Evolutionary conservation across 306 rosid species (phyloP), one percentile per base, ranked within the genome.

Genomic region (Prunus kanzakura): DNA sequence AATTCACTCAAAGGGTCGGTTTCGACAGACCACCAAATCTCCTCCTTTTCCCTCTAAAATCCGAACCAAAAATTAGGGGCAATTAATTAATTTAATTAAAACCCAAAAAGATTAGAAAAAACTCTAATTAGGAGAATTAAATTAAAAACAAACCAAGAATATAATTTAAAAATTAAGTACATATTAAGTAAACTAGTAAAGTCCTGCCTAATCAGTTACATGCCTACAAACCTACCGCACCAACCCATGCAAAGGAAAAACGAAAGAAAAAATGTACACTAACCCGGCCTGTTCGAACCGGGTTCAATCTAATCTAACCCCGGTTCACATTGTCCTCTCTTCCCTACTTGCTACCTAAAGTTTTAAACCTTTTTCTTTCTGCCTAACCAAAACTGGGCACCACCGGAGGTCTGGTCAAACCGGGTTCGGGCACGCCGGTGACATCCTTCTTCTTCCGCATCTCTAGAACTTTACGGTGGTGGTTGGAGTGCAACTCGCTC

Each of bases 391-490:
- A 94, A 82, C 86, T 86, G 68, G 87, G 82, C 54, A 79, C 81
- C 3, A 45, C 89, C 67, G 86, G 74, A 35, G 76, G 60, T 30
- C 22, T 14, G n/a, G 72, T 43, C 72, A 80, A 56, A 76, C 78
- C 80, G 64, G 90, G 74, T 20, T 82, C 86, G 22, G 82, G 46
- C 3, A 13, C 84, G 41, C 1, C 64, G 0, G 11, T 2, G 1
- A 2, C 63, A 45, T 92, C 98, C 81, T 95, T 92, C 88, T 95
- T 80, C 78, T 83, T 89, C 82, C 98, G 93, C 96, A 95, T 95
- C 85, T 95, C 98, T 50, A 95, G 77, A n/a, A 95, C 98, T 78
- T 90, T 95, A 5, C 98, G 93, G 90, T 95, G 98, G 78, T 95
- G 98, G 71, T 95, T 95, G 0, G 98, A 95, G 85, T 95, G 98